Conservation (phyloP, 2,329 filamentous ascomycete genomes). For the Leptodontidium sp. region DNA sequence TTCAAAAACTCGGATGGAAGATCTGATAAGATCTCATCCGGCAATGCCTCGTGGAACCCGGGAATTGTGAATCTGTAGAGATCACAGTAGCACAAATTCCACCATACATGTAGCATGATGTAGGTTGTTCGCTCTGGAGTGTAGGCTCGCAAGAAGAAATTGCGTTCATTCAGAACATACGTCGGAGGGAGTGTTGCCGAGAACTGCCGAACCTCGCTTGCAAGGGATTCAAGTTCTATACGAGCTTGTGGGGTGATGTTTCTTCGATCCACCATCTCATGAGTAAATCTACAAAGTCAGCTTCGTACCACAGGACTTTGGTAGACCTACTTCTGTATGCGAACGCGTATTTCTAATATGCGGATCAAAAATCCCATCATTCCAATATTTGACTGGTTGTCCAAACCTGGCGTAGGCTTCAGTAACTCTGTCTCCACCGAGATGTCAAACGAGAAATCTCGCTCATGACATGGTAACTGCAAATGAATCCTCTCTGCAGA, state of each 20-base stretch:
- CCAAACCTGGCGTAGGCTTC: neutral
- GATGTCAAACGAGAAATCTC: constrained; percentile 10
- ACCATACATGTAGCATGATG: constrained; percentile 13
- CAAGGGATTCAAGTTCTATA: constrained; percentile 2
- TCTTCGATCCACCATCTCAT: constrained; percentile 9
- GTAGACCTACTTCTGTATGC: constrained; percentile 7
- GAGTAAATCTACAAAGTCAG: constrained; percentile 1
- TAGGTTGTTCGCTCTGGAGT: constrained; percentile 9
- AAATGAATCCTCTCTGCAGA: constrained; percentile 1
- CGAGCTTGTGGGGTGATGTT: constrained; percentile 2
- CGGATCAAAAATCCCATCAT: constrained; percentile 13
- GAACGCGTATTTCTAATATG: constrained; percentile 14
- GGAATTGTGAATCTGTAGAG: constrained; percentile 8
- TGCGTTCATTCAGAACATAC: neutral
- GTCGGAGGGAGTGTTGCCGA: constrained; percentile 6
- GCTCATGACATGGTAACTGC: constrained; percentile 4
- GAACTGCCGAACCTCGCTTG: constrained; percentile 1
- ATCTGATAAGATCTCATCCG: neutral
- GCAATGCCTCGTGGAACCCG: constrained; percentile 2
- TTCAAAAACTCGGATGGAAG: neutral
- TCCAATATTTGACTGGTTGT: constrained; percentile 4
- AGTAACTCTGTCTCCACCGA: constrained; percentile 3
- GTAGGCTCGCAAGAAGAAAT: constrained; percentile 6
- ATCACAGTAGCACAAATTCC: constrained; percentile 13
- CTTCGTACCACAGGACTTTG: neutral